phyloP scores from a whole-genome alignment of 1,284 basidiomycete genomes.

The Sphagnurus paluster region DNA sequence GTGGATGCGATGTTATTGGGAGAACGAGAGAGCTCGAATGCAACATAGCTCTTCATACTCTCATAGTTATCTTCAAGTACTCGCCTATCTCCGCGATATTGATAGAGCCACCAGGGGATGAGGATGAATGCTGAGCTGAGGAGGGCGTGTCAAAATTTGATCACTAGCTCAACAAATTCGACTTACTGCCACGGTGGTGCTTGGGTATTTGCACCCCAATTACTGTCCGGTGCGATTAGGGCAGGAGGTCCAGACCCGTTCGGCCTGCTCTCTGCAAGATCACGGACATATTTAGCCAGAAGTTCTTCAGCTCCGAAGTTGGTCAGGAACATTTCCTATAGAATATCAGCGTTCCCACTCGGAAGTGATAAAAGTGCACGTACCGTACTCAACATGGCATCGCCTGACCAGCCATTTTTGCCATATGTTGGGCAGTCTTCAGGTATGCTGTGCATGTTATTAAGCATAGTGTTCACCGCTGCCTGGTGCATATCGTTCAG shows the following conservation, averaged over 20 bases:
- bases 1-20: conserved; percentile 28
- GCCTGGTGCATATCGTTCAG: conserved; percentile 24
- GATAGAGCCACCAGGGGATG: conserved; percentile 28
- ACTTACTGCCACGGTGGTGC: conserved; percentile 29
- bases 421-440: conserved; percentile 28
- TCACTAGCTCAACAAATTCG: neutral
- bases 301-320: conserved; percentile 23
- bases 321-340: conserved; percentile 23
- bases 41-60: conserved; percentile 28
- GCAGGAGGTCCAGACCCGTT: conserved; percentile 22
- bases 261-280: conserved; percentile 21
- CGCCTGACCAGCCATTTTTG: conserved; percentile 30
- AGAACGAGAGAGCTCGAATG: conserved; percentile 27
- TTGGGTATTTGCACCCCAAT: conserved; percentile 28
- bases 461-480: conserved; percentile 16
- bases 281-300: conserved; percentile 22
- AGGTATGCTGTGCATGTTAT: conserved; percentile 28
- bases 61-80: conserved; percentile 26
- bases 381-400: conserved; percentile 24
- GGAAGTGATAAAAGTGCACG: conserved; percentile 4
- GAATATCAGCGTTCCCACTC: neutral
- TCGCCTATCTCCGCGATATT: conserved; percentile 26
- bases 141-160: neutral
- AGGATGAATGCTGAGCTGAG: conserved; percentile 26
- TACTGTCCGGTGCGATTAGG: conserved; percentile 27